Evolutionary conservation across 2,329 filamentous ascomycete species (phyloP), one percentile per base, ranked within the genome.

Genomic region (Sphaerostilbella broomeana): DNA sequence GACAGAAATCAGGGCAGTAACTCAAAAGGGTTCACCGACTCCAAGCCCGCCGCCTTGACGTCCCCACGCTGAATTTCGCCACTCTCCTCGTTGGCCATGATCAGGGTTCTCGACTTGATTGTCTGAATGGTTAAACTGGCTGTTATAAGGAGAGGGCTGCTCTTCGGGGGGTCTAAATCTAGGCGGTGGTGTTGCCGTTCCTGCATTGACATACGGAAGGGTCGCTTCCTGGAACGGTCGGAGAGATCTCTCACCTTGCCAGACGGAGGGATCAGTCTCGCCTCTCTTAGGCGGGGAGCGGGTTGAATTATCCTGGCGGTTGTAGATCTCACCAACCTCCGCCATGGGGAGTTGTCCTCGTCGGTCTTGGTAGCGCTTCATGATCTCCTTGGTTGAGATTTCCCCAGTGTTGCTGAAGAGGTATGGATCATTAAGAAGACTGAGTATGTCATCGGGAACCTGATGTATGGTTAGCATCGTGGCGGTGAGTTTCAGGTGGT

Each of bases 301-400:
- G 37, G 58, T 71, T 55, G 72, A 63, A 64, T 83, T 70, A 60
- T 77, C 74, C 58, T 70, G 70, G 61, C 72, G 67, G 61, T 71
- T 66, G 56, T 71, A 66, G 59, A 73, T 65, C 56, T 79, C 71
- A 59, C 72, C 65, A 54, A 72, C 64, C 62, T 79, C 76, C 62
- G 69, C 64, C 65, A 75, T 67, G 68, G 84, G 64, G 65, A 79
- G 65, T 29, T 71, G 66, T 6, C 70, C 69, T 40, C 66, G 64
- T 46, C 92, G 82, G 55, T 94, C 86, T 35, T 88, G 88, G 62
- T 94, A 95, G 41, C 87, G 80, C 60, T 90, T 94, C 36, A 98
- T 73, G 39, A 98, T 97, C 55, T 98, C 92, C 62, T 98, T 98
- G 5, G 89, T 94, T 2, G 90, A 95, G 46, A 95, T 81, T 44